Conservation (phyloP, 371 early-diverging fungal species). For the Sporodiniella umbellata region DNA sequence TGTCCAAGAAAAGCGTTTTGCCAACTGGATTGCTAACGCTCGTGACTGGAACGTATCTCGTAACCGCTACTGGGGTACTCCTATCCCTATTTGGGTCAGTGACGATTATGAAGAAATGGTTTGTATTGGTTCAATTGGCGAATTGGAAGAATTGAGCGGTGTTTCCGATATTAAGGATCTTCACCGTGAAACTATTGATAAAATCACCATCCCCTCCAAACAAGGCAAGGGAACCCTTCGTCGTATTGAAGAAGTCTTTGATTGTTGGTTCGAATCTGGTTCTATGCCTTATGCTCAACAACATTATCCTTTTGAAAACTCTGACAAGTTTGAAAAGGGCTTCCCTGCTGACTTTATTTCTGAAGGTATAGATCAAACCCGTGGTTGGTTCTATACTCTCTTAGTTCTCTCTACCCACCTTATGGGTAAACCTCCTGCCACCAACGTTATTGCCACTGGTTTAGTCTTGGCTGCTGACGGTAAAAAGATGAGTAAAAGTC, state of each 20-base stretch:
- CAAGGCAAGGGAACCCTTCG: conserved; percentile 87
- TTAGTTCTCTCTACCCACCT: conserved; percentile 98
- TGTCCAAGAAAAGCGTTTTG: conserved; percentile 98
- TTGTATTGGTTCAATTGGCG: conserved; percentile 95
- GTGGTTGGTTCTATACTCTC: conserved; percentile 99
- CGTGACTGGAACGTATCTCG: conserved; percentile 99
- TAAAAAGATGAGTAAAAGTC: conserved; percentile 99
- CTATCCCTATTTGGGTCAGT: conserved; percentile 98
- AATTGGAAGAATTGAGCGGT: conserved; percentile 93
- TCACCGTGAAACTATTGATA: conserved; percentile 98
- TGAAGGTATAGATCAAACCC: conserved; percentile 99
- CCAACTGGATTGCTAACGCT: conserved; percentile 98
- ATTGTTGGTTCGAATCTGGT: conserved; percentile 99
- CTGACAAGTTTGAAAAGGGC: conserved; percentile 75
- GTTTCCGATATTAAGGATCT: conserved; percentile 89
- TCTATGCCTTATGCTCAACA: conserved; percentile 99
- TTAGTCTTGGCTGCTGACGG: conserved; percentile 99
- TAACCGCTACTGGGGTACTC: conserved; percentile 99
- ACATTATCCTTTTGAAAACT: conserved; percentile 99
- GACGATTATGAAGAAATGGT: conserved; percentile 93
- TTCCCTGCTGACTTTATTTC: conserved; percentile 99
- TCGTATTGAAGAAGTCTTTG: conserved; percentile 99
- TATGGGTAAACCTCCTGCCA: conserved; percentile 97
- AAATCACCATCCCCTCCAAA: conserved; percentile 95
- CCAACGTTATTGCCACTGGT: conserved; percentile 99